A percentile compares a stretch with the other conserved stretches of the same genome.
These are phyloP conservation scores for Rutstroemia sp. DNA, from an alignment of 2,329 filamentous ascomycete species.

Conservation along the genomic window DNA sequence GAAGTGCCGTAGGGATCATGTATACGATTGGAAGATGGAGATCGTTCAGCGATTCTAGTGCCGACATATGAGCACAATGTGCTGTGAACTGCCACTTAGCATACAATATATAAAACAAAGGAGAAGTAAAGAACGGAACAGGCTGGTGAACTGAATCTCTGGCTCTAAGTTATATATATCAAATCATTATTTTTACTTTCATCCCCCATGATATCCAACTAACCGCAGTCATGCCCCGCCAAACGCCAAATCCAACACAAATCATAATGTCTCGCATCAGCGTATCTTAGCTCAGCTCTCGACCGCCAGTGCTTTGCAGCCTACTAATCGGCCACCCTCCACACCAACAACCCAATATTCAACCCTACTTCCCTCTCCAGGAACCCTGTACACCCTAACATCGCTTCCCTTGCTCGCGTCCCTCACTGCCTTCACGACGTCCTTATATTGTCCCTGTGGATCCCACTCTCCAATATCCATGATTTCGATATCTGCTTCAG, in stretches of 20 bases:
- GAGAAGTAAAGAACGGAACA: no score
- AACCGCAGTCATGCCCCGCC: not conserved
- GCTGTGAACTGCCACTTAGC: no score
- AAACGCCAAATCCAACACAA: not conserved
- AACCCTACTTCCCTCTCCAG: slow-evolving; percentile 51
- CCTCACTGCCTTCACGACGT: slow-evolving; percentile 61
- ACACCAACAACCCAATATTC: slow-evolving; percentile 77
- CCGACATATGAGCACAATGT: no score
- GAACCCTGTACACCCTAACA: slow-evolving; percentile 68
- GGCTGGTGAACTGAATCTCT: no score
- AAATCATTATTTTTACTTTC: not conserved
- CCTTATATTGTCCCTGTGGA: slow-evolving; percentile 58
- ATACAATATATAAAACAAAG: no score
- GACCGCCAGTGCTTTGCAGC: slow-evolving; percentile 2
- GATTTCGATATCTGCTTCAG: slow-evolving; percentile 54
- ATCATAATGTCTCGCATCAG: not conserved
- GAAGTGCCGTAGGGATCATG: no score
- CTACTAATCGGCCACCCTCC: slow-evolving; percentile 36
- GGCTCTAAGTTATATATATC: no score
- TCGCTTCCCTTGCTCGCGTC: slow-evolving; percentile 55
- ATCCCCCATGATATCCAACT: not conserved
- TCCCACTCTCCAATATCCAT: slow-evolving; percentile 68
- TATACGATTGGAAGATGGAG: no score
- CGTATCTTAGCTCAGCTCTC: slow-evolving; percentile 1
- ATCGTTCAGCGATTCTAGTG: no score